These are phyloP conservation scores for Periconia sp. DNA, from an alignment of 2,329 filamentous ascomycete species.

Conservation along the genomic window DNA sequence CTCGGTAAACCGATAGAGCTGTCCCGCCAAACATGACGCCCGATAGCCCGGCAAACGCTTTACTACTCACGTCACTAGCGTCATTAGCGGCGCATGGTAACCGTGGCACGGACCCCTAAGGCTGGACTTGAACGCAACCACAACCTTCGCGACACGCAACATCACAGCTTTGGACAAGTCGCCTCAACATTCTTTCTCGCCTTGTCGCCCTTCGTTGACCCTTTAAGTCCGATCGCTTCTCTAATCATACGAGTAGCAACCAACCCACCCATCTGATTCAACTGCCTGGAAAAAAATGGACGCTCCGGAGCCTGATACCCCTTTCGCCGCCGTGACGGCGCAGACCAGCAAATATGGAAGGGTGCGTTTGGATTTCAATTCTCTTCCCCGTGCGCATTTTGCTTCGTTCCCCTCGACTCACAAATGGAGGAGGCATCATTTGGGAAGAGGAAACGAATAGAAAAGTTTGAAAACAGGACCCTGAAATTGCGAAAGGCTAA, in stretches of 20 bases:
- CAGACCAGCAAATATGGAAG: conserved; percentile 77
- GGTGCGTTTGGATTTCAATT: conserved; percentile 53
- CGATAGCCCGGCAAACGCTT: neutral
- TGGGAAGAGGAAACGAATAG: neutral
- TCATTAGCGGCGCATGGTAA: conserved; percentile 6
- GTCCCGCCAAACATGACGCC: conserved; percentile 3
- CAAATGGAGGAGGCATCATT: neutral
- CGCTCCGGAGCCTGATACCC: conserved; percentile 83
- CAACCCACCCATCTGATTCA: neutral
- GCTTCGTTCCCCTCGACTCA: neutral
- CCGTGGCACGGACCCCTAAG: conserved; percentile 8
- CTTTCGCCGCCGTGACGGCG: conserved; percentile 84
- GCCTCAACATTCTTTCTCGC: conserved; percentile 23
- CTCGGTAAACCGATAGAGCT: conserved; percentile 27
- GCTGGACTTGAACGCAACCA: conserved; percentile 15
- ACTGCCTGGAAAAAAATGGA: conserved; percentile 63
- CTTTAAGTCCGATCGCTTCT: neutral
- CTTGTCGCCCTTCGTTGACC: conserved; percentile 5
- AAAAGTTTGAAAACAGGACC: conserved; percentile 1
- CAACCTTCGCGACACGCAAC: conserved; percentile 29
- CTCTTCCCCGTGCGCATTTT: neutral
- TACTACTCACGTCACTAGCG: neutral
- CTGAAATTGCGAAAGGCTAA: conserved; percentile 14
- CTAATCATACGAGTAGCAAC: neutral
- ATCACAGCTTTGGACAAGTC: conserved; percentile 29